A percentile compares a stretch with the other conserved stretches of the same genome.
Evolutionary conservation across 495 filamentous ascomycete species (phyloP).

Genomic region (Aspergillus saccharolyticus): DNA sequence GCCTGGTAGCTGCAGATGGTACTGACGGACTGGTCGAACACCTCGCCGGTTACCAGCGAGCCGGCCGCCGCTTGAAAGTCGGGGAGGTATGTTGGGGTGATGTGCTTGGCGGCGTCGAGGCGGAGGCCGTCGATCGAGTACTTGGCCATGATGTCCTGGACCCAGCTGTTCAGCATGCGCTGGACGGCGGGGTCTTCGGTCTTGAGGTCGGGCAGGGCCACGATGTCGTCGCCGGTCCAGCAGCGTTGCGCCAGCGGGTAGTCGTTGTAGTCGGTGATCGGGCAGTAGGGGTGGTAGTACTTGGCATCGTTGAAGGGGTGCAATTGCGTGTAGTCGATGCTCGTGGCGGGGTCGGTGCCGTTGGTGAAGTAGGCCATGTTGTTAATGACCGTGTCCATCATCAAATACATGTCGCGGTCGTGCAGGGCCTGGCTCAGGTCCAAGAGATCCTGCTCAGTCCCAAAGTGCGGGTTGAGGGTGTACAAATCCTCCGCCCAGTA

Average conservation of each 20-base stretch:
- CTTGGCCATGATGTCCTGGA: constrained; percentile 53
- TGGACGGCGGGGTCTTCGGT: constrained; percentile 58
- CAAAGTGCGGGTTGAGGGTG: constrained; percentile 61
- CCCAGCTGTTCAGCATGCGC: constrained; percentile 56
- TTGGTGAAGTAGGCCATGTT: constrained; percentile 55
- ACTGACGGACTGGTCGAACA: constrained; percentile 16
- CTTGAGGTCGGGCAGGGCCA: constrained; percentile 61
- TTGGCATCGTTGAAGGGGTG: constrained; percentile 59
- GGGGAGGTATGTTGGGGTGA: constrained; percentile 60
- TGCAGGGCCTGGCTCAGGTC: constrained; percentile 58
- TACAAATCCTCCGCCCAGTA: constrained; percentile 71
- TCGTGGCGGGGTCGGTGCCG: constrained; percentile 48
- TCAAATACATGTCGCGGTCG: constrained; percentile 60
- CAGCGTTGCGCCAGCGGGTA: constrained; percentile 47
- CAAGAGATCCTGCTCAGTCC: constrained; percentile 57
- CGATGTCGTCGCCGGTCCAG: constrained; percentile 56
- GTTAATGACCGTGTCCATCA: constrained; percentile 77
- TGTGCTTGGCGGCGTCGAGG: constrained; percentile 70
- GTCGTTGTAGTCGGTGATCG: constrained; percentile 58
- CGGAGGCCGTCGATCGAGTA: constrained; percentile 76
- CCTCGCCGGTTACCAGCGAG: constrained; percentile 16
- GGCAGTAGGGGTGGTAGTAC: constrained; percentile 64
- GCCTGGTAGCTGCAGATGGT: constrained; percentile 18
- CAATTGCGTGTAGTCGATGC: constrained; percentile 56
- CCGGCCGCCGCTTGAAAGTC: constrained; percentile 38